Conservation (phyloP, 2,329 filamentous ascomycete species). For the Colletotrichum endophyticum region DNA sequence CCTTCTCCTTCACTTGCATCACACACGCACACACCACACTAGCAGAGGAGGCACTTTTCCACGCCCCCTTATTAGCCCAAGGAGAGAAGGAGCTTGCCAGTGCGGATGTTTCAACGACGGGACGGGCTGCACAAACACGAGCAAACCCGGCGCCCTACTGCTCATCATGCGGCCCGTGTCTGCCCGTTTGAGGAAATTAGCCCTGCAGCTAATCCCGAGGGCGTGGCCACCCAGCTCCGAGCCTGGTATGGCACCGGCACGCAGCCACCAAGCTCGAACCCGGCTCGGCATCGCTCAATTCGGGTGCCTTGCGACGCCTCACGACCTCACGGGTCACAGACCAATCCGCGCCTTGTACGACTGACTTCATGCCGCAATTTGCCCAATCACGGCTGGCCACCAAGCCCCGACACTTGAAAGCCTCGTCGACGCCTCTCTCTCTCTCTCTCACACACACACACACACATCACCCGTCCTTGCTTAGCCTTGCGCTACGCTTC, state of each 20-base stretch:
- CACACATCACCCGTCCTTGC: neutral
- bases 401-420: neutral
- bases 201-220: slow-evolving; percentile 13
- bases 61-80: neutral
- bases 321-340: neutral
- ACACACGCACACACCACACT: too few species aligned
- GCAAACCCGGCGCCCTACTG: neutral
- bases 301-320: neutral
- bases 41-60: neutral
- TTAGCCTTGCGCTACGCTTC: neutral
- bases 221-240: slow-evolving; percentile 5
- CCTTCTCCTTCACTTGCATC: neutral
- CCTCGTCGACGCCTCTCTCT: neutral
- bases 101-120: slow-evolving; percentile 15
- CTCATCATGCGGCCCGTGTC: slow-evolving; percentile 14
- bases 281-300: slow-evolving; percentile 6
- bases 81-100: neutral
- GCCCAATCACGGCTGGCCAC: neutral
- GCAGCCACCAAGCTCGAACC: slow-evolving; percentile 1
- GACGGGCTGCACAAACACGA: slow-evolving; percentile 5
- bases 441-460: too few species aligned
- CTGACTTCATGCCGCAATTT: neutral
- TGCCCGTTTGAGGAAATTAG: slow-evolving; percentile 15
- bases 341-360: neutral
- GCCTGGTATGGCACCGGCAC: slow-evolving; percentile 8